Evolutionary conservation across 768 basidiomycete species (phyloP), one percentile per base, ranked within the genome.

Genomic region (Lentinula sp.): DNA sequence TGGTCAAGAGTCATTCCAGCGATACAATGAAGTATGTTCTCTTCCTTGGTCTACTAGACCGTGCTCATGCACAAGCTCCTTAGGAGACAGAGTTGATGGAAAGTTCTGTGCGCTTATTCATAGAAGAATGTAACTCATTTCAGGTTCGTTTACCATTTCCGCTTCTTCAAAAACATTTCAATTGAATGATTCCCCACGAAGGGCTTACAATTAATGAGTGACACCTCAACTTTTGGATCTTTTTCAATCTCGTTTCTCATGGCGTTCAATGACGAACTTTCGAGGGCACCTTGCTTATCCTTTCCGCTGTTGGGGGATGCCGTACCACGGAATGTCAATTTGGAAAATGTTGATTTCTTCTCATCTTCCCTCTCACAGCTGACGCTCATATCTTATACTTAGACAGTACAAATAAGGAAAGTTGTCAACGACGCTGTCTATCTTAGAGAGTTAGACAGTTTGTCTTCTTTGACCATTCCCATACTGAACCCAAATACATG

Each of bases 121-220:
- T 89, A 4, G 91, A 93, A 68, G 89, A 91, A 64, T 89, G 88
- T 67, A 81, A 91, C 68, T 80, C 81, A 56, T 76, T 87, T 13
- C 91, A 91, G 82, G 90, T 88, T 64, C 58, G 55, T 50, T 45
- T 39, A n/a, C 37, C 46, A 57, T 54, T 16, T 40, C n/a, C 48
- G 57, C 0, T 57, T 31, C 52, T 45, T 43, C 16, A 23, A 13
- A 15, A 21, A 42, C 54, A 37, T 39, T 63, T 42, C 40, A 42
- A 15, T 21, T 48, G 34, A 18, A 65, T 57, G 42, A n/a, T 39
- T 42, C 4, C 28, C 28, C 28, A 23, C 40, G 15, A 64, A 92
- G 88, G 91, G 91, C 4, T 63, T 91, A 13, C 89, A 93, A 74
- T 69, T 89, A 52, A 79, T 83, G 43, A 80, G 83, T 62, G 88